A percentile compares a stretch with the other conserved stretches of the same genome.
phyloP scores from a whole-genome alignment of 2,329 filamentous ascomycete genomes.

The Aureobasidium musti region DNA sequence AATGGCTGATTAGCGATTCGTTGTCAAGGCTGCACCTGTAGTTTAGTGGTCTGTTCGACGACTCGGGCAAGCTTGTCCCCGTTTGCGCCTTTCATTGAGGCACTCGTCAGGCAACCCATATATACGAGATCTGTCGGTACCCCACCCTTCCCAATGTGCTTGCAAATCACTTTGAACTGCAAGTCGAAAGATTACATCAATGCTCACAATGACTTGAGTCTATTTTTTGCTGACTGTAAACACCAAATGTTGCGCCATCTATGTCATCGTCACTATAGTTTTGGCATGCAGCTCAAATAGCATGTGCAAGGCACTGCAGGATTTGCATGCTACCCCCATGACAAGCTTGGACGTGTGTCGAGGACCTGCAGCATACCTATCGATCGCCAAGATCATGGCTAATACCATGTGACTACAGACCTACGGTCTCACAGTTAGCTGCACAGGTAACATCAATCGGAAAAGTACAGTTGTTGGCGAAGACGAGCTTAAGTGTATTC shows the following conservation, averaged over 20 bases:
- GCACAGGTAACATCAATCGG: no score
- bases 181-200: neutral
- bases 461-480: neutral
- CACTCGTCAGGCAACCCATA: constrained; percentile 13
- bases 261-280: constrained; percentile 12
- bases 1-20: neutral
- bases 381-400: constrained; percentile 6
- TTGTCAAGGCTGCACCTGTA: neutral
- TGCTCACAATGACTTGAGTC: neutral
- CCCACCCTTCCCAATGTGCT: constrained; percentile 1
- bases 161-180: neutral
- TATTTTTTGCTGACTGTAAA: neutral
- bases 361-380: constrained; percentile 16
- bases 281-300: neutral
- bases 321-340: neutral
- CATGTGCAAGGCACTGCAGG: constrained; percentile 13
- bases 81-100: no score
- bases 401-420: neutral
- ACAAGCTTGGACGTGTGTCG: neutral
- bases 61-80: no score
- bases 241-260: neutral
- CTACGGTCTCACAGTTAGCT: no score
- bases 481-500: neutral
- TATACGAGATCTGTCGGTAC: constrained; percentile 12
- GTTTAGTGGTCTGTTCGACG: neutral